These are phyloP conservation scores for Saccharomycopsis olivae DNA, from an alignment of 805 yeast species.

Conservation along the genomic window DNA sequence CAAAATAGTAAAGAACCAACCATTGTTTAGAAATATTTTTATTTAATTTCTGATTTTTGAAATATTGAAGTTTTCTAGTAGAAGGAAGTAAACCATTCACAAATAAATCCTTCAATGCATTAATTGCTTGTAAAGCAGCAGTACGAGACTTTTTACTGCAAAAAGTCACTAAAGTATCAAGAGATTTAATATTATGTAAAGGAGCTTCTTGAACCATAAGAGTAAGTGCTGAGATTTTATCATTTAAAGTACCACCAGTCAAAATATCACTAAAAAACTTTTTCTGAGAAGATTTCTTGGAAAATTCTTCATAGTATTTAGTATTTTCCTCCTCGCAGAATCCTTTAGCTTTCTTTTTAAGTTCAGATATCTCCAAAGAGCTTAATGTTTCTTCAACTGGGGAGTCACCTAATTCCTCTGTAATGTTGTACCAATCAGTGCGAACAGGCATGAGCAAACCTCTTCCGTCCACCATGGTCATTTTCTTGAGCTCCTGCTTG, in stretches of 20 bases:
- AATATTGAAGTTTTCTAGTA: constrained; percentile 68
- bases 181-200: constrained; percentile 71
- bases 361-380: constrained; percentile 43
- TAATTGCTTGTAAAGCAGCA: constrained; percentile 82
- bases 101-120: constrained; percentile 81
- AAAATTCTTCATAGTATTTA: constrained; percentile 59
- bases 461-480: constrained; percentile 44
- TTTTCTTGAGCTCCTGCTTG: constrained; percentile 23
- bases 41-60: constrained; percentile 59
- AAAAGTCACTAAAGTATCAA: constrained; percentile 66
- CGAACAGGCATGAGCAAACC: constrained; percentile 51
- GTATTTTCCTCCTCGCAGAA: constrained; percentile 63
- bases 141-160: constrained; percentile 90
- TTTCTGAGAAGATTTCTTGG: constrained; percentile 68
- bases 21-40: constrained; percentile 38
- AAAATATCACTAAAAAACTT: constrained; percentile 83
- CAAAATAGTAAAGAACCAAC: constrained; percentile 72
- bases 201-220: constrained; percentile 93
- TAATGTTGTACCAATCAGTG: constrained; percentile 68
- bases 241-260: constrained; percentile 85
- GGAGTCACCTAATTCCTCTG: constrained; percentile 26
- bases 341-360: constrained; percentile 55
- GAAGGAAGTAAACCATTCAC: constrained; percentile 72
- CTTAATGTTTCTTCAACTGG: constrained; percentile 19
- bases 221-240: constrained; percentile 91